These are phyloP conservation scores for Russula earlei DNA, from an alignment of 768 basidiomycete species.

Conservation along the genomic window DNA sequence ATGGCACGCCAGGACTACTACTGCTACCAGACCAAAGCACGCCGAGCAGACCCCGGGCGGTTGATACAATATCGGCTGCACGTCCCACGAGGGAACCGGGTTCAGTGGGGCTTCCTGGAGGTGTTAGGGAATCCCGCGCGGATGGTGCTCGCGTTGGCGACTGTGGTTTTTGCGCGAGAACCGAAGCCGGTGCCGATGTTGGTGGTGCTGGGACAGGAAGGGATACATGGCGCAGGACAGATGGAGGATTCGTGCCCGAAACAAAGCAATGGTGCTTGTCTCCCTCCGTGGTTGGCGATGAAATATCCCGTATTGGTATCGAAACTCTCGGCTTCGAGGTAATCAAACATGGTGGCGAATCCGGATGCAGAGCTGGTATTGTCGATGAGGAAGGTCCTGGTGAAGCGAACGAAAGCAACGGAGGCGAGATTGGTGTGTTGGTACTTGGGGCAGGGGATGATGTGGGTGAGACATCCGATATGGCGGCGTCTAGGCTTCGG, in stretches of 20 bases:
- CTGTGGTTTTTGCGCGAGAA: constrained; percentile 4
- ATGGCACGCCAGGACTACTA: constrained; percentile 11
- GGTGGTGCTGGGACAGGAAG: constrained; percentile 1
- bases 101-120: constrained; percentile 18
- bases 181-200: constrained; percentile 8
- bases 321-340: neutral
- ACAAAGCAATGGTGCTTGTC: constrained; percentile 12
- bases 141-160: constrained; percentile 6
- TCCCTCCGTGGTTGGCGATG: neutral
- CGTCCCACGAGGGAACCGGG: constrained; percentile 39
- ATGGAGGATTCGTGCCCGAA: constrained; percentile 10
- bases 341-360: neutral
- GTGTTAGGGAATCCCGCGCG: constrained; percentile 24
- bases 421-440: neutral
- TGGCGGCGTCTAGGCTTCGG: neutral
- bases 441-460: neutral
- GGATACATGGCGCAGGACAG: constrained; percentile 13
- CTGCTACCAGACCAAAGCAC: constrained; percentile 38
- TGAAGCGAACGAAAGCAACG: neutral
- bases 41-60: constrained; percentile 69
- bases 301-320: neutral
- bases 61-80: constrained; percentile 72
- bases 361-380: neutral
- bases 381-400: neutral
- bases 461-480: neutral